Percentiles rank a stretch among this genome's conserved stretches.
phyloP scores from a whole-genome alignment of 805 yeast species.

The Monosporozyma solicola region DNA sequence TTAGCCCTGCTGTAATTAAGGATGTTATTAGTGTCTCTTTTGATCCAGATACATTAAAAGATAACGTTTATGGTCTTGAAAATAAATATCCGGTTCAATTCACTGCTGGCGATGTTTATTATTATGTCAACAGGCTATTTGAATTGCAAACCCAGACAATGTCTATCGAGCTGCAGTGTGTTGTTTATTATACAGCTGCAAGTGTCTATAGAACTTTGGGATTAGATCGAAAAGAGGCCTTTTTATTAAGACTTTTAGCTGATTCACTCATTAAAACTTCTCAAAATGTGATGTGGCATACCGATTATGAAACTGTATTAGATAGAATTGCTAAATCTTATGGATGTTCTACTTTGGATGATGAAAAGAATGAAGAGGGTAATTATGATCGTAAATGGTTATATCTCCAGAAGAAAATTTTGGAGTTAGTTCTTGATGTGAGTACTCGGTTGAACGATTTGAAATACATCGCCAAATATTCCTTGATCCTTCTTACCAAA shows the following conservation, averaged over 20 bases:
- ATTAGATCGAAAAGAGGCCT: slow-evolving; percentile 56
- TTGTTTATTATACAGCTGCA: slow-evolving; percentile 59
- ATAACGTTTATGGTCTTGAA: neutral
- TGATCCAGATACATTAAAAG: neutral
- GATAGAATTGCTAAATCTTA: slow-evolving; percentile 44
- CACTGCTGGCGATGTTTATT: slow-evolving; percentile 36
- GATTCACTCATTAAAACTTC: slow-evolving; percentile 40
- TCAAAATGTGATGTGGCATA: slow-evolving; percentile 14
- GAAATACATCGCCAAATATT: slow-evolving; percentile 37
- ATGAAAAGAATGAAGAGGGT: slow-evolving; percentile 29
- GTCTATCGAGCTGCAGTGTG: slow-evolving; percentile 45
- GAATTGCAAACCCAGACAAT: slow-evolving; percentile 38
- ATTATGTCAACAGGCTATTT: slow-evolving; percentile 39
- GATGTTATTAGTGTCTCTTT: neutral
- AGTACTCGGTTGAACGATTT: slow-evolving; percentile 44
- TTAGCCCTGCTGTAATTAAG: neutral
- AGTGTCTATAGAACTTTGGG: slow-evolving; percentile 53
- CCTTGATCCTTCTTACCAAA: slow-evolving; percentile 46
- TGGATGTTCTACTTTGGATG: slow-evolving; percentile 32
- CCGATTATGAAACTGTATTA: slow-evolving; percentile 36
- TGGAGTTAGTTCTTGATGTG: slow-evolving; percentile 44
- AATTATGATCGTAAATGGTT: slow-evolving; percentile 41
- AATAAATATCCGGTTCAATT: slow-evolving; percentile 4
- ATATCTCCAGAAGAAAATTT: slow-evolving; percentile 45
- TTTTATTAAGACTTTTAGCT: slow-evolving; percentile 59